Evolutionary conservation across 2,329 filamentous ascomycete genomes (phyloP).

Genomic region (Lachnellula hyalina): DNA sequence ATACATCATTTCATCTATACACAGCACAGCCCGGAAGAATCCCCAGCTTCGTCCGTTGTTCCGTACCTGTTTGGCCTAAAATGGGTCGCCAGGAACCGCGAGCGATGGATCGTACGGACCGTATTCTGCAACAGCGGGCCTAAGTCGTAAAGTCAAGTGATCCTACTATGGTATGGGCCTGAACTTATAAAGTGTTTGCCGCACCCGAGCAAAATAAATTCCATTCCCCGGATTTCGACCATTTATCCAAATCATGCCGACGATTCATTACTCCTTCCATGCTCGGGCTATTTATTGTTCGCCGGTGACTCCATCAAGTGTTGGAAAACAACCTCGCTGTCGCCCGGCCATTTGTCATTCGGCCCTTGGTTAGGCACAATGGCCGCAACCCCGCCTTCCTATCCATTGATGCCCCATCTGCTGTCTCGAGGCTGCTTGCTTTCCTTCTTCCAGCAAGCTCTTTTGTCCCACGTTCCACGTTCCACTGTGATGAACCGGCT

Average conservation of each 20-base stretch:
- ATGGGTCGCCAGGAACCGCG: too few relatives aligned
- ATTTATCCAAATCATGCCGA: neutral
- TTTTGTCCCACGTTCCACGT: neutral
- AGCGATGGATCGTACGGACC: too few relatives aligned
- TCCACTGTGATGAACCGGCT: neutral
- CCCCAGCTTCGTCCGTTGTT: too few relatives aligned
- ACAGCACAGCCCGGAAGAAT: too few relatives aligned
- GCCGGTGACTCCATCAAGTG: too few relatives aligned
- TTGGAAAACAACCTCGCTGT: too few relatives aligned
- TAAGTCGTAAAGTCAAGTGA: neutral
- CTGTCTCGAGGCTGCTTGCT: neutral
- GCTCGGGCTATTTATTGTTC: too few relatives aligned
- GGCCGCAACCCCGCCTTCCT: too few relatives aligned
- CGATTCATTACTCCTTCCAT: neutral
- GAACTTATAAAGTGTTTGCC: neutral
- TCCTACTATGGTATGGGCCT: neutral
- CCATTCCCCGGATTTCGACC: neutral
- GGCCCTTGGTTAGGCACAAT: too few relatives aligned
- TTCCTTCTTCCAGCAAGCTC: neutral
- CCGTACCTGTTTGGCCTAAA: too few relatives aligned
- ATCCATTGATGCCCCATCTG: neutral
- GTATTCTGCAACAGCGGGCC: neutral
- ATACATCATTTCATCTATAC: too few relatives aligned
- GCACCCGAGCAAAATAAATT: neutral
- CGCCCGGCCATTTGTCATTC: too few relatives aligned